A percentile compares a stretch with the other conserved stretches of the same genome.
phyloP scores from a whole-genome alignment of 2,329 filamentous ascomycete species.

The Ciborinia camelliae region DNA sequence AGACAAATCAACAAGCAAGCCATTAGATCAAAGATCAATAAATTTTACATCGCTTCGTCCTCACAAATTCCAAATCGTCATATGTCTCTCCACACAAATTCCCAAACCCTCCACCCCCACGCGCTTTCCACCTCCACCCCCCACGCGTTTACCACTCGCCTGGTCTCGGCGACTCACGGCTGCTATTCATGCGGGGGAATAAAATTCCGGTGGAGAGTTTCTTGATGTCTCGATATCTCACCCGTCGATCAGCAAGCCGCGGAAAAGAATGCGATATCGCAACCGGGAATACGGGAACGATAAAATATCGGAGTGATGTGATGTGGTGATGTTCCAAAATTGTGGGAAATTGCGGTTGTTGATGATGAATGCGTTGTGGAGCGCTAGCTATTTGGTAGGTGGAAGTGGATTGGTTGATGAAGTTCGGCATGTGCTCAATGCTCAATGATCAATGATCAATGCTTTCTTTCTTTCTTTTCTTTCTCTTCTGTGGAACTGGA shows the following conservation, averaged over 20 bases:
- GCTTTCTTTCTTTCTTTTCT: no score
- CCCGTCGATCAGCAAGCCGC: neutral
- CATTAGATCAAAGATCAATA: neutral
- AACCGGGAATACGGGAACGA: neutral
- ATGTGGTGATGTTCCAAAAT: no score
- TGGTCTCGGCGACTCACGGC: neutral
- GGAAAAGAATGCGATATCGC: constrained; percentile 4
- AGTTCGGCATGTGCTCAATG: neutral
- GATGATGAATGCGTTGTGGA: neutral
- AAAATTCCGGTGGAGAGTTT: neutral
- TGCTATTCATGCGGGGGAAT: neutral
- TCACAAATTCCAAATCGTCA: no score
- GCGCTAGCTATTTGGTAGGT: neutral
- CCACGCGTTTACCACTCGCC: neutral
- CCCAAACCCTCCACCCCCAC: neutral
- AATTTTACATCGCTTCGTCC: no score
- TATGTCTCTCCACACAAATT: neutral
- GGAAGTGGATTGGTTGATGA: neutral
- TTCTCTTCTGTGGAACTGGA: neutral
- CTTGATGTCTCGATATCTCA: neutral
- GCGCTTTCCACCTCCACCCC: neutral
- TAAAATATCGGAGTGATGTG: neutral
- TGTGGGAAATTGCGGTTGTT: neutral
- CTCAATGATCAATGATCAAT: no score
- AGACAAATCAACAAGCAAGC: neutral